These are phyloP conservation scores for Phoma sp. DNA, from an alignment of 2,329 filamentous ascomycete species.

Conservation along the genomic window DNA sequence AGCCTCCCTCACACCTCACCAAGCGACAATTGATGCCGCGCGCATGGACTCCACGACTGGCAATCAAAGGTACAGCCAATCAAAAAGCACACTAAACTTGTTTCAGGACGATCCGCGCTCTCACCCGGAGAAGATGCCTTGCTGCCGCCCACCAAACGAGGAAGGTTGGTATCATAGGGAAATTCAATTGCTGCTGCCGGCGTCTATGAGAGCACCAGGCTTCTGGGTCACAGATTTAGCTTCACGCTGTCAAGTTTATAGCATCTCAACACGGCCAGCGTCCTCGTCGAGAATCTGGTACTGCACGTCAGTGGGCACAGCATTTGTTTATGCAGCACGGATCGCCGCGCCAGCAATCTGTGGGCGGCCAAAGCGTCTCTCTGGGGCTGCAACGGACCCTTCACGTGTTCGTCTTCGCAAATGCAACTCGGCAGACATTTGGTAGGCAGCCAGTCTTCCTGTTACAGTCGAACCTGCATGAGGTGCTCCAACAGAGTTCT, in stretches of 20 bases:
- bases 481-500: background rate
- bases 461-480: background rate
- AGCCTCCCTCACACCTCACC: too few species aligned
- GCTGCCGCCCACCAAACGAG: slow-evolving; percentile 5
- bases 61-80: slow-evolving; percentile 10
- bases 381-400: background rate
- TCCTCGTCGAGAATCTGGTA: slow-evolving; percentile 1
- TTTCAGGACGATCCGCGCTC: slow-evolving; percentile 16
- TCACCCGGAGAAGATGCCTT: slow-evolving; percentile 1
- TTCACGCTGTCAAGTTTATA: background rate
- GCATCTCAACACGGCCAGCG: background rate
- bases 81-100: slow-evolving; percentile 3
- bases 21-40: too few species aligned
- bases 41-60: background rate
- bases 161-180: slow-evolving; percentile 10
- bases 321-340: slow-evolving; percentile 9
- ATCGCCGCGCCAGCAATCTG: slow-evolving; percentile 16
- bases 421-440: background rate
- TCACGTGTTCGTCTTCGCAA: slow-evolving; percentile 1
- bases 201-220: background rate
- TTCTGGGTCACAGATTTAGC: background rate
- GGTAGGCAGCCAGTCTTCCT: background rate
- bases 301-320: slow-evolving; percentile 15
- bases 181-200: background rate
- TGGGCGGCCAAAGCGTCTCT: slow-evolving; percentile 3